Evolutionary conservation across 176 grass and related monocot genomes (phyloP).

Genomic region (Ensete glaucum): DNA sequence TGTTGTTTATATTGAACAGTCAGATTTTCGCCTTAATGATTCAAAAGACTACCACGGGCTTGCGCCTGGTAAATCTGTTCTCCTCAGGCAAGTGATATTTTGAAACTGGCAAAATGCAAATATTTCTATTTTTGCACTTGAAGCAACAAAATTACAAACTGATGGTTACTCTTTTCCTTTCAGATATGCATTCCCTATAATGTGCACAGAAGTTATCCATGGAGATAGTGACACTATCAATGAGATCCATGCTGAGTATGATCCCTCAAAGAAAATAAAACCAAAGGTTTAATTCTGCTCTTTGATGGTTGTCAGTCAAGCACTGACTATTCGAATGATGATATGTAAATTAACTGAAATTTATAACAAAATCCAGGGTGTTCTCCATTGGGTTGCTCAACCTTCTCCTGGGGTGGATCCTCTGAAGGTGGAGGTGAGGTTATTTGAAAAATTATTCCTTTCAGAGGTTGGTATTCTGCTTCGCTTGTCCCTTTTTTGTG

Average conservation of each 20-base stretch:
- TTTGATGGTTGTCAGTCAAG: neutral
- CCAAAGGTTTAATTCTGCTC: constrained; percentile 45
- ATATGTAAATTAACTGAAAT: constrained; percentile 7
- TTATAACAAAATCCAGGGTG: constrained; percentile 41
- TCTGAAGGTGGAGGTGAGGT: constrained; percentile 74
- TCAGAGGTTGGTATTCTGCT: constrained; percentile 45
- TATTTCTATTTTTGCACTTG: constrained; percentile 1
- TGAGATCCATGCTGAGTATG: constrained; percentile 87
- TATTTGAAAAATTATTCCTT: constrained; percentile 82
- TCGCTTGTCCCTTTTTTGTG: constrained; percentile 1
- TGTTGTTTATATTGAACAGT: constrained; percentile 53
- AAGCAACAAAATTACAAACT: neutral
- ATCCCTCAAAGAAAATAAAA: constrained; percentile 81
- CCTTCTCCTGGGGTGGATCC: constrained; percentile 77
- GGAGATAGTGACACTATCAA: constrained; percentile 54
- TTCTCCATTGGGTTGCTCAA: constrained; percentile 93
- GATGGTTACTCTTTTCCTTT: constrained; percentile 1
- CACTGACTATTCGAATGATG: neutral
- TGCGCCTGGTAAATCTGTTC: constrained; percentile 80
- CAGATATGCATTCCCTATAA: constrained; percentile 99
- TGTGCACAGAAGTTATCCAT: constrained; percentile 80
- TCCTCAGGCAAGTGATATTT: constrained; percentile 53
- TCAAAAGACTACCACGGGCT: constrained; percentile 96
- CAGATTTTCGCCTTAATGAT: constrained; percentile 90
- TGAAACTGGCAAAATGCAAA: neutral